A percentile compares a stretch with the other conserved stretches of the same genome.
Evolutionary conservation across 768 basidiomycete genomes (phyloP).

Genomic region (Kwoniella europaea): DNA sequence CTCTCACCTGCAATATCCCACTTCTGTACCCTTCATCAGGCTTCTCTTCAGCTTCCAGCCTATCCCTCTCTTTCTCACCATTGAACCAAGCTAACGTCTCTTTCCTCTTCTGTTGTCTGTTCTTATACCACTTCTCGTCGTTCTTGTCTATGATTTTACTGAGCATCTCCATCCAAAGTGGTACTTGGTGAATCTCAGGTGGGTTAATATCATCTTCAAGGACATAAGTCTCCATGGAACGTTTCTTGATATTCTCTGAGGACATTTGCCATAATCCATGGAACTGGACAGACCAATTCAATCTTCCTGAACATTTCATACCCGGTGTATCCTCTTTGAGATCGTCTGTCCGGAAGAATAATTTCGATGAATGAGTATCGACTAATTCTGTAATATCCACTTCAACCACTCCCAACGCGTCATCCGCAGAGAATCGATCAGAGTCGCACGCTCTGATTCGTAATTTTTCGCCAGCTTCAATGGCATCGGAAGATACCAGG

Average conservation of each 20-base stretch:
- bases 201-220: slow-evolving; percentile 26
- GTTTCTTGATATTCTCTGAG: slow-evolving; percentile 27
- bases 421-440: slow-evolving; percentile 57
- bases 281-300: slow-evolving; percentile 54
- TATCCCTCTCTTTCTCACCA: slow-evolving; percentile 55
- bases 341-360: slow-evolving; percentile 29
- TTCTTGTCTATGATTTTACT: slow-evolving; percentile 43
- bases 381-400: slow-evolving; percentile 54
- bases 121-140: slow-evolving; percentile 50
- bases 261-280: slow-evolving; percentile 56
- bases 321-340: slow-evolving; percentile 41
- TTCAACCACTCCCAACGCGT: slow-evolving; percentile 55
- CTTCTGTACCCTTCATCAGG: slow-evolving; percentile 46
- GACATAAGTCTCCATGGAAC: slow-evolving; percentile 15
- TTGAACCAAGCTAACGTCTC: slow-evolving; percentile 56
- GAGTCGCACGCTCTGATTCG: slow-evolving; percentile 53
- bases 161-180: slow-evolving; percentile 43
- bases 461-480: slow-evolving; percentile 55
- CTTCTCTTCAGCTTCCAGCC: slow-evolving; percentile 47
- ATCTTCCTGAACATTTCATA: slow-evolving; percentile 43
- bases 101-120: slow-evolving; percentile 47
- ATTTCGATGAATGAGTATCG: slow-evolving; percentile 14
- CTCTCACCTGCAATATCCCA: slow-evolving; percentile 50
- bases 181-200: slow-evolving; percentile 15
- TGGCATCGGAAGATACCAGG: slow-evolving; percentile 50